Base-by-base conservation (phyloP, 768 basidiomycete species). In the Tricholoma hemisulphureum region DNA sequence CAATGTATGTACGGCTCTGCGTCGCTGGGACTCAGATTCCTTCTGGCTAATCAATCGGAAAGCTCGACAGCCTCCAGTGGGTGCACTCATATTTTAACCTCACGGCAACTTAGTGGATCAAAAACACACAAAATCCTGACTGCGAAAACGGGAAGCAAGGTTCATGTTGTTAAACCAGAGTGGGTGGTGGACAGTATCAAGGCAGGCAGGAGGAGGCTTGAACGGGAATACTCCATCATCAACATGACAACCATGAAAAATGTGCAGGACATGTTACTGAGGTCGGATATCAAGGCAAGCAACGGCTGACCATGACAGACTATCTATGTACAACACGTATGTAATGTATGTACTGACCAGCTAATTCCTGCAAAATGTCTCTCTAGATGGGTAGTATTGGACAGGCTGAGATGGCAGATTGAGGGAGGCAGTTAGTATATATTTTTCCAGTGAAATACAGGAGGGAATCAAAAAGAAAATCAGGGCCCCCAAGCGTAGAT, bases 61-160 rank as follows among this genome's bases (percentile, higher is more conserved):
- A 91, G 89, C 60, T 71, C 70, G 52, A 77, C 76, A 24, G 74
- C 84, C 13, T 83, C 85, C n/a, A n/a, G n/a, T 16, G 80, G 80
- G 9, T 87, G 86, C 46, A 93, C 92, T 6, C 92, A 95, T 67
- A 85, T 94, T 51, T 65, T 95, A 35, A 88, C 88, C 8, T 91
- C 90, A 6, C 83, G 84, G 61, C 81, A 80, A 53, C 75, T 93
- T 56, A 89, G 79, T 64, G 89, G 80, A 16, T 81, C 83, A 24
- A 93, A 93, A 71, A 87, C 82, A 2, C 84, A 92, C 57, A 84
- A 79, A 63, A 64, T 85, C 51, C 70, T 93, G 55, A 82, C 79
- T 18, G 69, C 73, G 21, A 84, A 82, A 63, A 75, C 74, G 29
- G 75, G 75, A 60, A 78, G 69, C 56, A 77, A 77, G 32, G 74